These are phyloP conservation scores for Gorgonomyces haynaldii DNA, from an alignment of 192 early-diverging fungal species.

Conservation along the genomic window DNA sequence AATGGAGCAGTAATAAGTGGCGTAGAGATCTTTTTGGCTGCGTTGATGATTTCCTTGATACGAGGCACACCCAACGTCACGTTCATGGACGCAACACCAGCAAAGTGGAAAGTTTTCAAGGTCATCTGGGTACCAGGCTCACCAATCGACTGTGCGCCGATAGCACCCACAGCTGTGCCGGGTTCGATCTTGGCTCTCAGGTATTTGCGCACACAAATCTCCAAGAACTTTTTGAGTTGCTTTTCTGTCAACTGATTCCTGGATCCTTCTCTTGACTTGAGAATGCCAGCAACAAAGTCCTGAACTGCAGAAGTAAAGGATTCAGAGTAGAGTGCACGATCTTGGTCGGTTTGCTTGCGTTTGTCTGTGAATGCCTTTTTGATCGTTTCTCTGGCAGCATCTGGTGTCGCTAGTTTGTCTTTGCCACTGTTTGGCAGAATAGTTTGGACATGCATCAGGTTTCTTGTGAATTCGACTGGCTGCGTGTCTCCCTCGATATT, in stretches of 20 bases:
- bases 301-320: neutral
- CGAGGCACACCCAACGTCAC: conserved; percentile 98
- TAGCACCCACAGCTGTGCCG: conserved; percentile 82
- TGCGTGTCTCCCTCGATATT: conserved; percentile 79
- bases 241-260: conserved; percentile 34
- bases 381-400: no score
- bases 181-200: conserved; percentile 85
- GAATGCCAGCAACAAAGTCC: neutral
- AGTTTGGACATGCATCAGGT: conserved; percentile 51
- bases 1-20: conserved; percentile 80
- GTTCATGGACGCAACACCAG: conserved; percentile 98
- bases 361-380: neutral
- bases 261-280: neutral
- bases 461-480: conserved; percentile 81
- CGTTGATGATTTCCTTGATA: conserved; percentile 99
- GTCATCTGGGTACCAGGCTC: conserved; percentile 99
- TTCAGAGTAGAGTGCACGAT: no score
- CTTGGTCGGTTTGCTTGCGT: no score
- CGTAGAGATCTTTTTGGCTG: conserved; percentile 86
- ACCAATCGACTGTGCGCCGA: conserved; percentile 95
- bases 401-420: no score
- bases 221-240: conserved; percentile 64
- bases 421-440: neutral
- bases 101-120: conserved; percentile 99
- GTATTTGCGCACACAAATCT: conserved; percentile 74